Conservation (phyloP, 371 early-diverging fungal species). For the Apophysomyces ossiformis region DNA sequence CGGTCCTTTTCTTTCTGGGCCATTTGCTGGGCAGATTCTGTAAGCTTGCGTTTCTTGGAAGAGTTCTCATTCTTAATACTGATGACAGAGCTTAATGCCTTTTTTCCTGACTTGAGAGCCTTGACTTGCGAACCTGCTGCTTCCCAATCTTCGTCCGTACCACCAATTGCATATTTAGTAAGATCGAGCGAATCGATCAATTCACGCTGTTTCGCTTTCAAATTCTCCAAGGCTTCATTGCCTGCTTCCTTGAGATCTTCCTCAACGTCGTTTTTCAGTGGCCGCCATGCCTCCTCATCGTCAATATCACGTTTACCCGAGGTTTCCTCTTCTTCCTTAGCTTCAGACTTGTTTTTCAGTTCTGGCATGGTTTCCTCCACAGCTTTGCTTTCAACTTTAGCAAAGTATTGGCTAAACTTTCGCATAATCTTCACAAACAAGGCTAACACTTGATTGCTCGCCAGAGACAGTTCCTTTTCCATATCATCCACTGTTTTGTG, state of each 20-base stretch:
- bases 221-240: conserved; percentile 62
- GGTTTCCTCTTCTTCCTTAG: conserved; percentile 29
- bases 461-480: conserved; percentile 84
- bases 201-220: conserved; percentile 82
- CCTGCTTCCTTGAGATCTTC: conserved; percentile 87
- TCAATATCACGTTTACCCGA: conserved; percentile 61
- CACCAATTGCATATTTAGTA: conserved; percentile 75
- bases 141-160: conserved; percentile 73
- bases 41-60: conserved; percentile 65
- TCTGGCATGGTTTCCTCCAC: conserved; percentile 39
- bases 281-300: conserved; percentile 89
- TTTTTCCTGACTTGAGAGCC: conserved; percentile 42
- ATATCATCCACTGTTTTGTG: conserved; percentile 87
- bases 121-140: conserved; percentile 64
- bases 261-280: conserved; percentile 71
- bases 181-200: conserved; percentile 83
- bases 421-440: conserved; percentile 90
- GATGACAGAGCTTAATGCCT: conserved; percentile 65
- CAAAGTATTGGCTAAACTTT: conserved; percentile 73
- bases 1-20: conserved; percentile 57
- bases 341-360: conserved; percentile 22
- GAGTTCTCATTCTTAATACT: conserved; percentile 78
- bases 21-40: conserved; percentile 53
- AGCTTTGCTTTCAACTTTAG: conserved; percentile 57
- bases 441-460: conserved; percentile 88